Evolutionary conservation across 73 alveolate species (phyloP), one percentile per base, ranked within the genome.

Genomic region (Paramecium tetraurelia): DNA sequence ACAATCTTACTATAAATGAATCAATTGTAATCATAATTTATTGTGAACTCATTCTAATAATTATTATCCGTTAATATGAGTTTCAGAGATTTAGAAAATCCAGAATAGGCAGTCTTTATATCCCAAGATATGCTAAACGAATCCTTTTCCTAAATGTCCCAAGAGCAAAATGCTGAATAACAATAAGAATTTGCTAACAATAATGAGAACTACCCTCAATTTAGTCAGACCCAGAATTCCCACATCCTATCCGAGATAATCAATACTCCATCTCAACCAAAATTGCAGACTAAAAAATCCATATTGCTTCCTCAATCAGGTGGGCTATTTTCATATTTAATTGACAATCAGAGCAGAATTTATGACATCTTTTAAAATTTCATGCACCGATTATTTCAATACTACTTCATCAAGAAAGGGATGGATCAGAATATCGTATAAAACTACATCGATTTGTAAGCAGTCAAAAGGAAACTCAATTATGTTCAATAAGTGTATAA

Each of bases 21-120:
- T 53, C 14, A 1, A n/a, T 53, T 53, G 22, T 53, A 53, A 53
- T 53, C 11, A 20, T n/a, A 53, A n/a, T 12, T 43, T 43, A 43
- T 8, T 43, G n/a, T 2, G 7, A 12, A 48, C 14, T 11, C 22
- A 63, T 22, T 22, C 41, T 22, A 22, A 63, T 31, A 31, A 27
- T 63, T 63, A 63, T 63, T 63, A 63, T 63, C 84, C 84, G 84
- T 63, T 63, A 63, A 53, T 33, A 63, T 63, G 84, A 63, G 84
- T 63, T 63, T 63, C 3, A 63, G 84, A 63, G 84, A 63, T 63
- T 33, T 63, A 63, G 84, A 63, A 18, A 63, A 63, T 43, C 40
- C 40, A 35, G 59, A 72, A 4, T 18, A 72, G 33, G 69, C 69
- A 16, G 86, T 72, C 14, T 36, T 72, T 18, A 38, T 72, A n/a